Evolutionary conservation across 1,139 yeast species (phyloP).

Genomic region (Candida smagusa): DNA sequence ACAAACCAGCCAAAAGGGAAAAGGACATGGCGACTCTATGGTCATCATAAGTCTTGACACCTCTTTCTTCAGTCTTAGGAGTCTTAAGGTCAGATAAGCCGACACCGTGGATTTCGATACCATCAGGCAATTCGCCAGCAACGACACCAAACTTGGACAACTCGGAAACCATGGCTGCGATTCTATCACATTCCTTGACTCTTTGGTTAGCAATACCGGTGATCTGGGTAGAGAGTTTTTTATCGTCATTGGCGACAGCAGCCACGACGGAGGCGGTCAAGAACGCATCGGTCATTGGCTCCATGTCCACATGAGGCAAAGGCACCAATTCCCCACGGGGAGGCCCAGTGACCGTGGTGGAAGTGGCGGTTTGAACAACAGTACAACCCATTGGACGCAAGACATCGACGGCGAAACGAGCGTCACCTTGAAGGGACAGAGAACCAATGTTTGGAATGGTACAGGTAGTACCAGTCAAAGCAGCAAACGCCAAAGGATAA

Average conservation of each 20-base stretch:
- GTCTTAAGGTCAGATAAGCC: slow-evolving; percentile 42
- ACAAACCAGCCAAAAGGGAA: slow-evolving; percentile 70
- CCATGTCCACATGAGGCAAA: slow-evolving; percentile 84
- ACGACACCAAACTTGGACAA: slow-evolving; percentile 85
- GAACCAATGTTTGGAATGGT: slow-evolving; percentile 94
- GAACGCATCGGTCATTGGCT: slow-evolving; percentile 99
- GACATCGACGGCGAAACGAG: slow-evolving; percentile 92
- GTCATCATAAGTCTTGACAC: slow-evolving; percentile 83
- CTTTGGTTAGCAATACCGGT: slow-evolving; percentile 97
- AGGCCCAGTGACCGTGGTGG: slow-evolving; percentile 94
- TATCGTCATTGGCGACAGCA: slow-evolving; percentile 63
- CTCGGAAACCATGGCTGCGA: slow-evolving; percentile 89
- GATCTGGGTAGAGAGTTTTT: slow-evolving; percentile 61
- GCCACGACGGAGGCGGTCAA: slow-evolving; percentile 96
- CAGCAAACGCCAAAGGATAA: slow-evolving; percentile 96
- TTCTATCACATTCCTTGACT: slow-evolving; percentile 95
- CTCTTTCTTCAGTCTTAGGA: slow-evolving; percentile 45
- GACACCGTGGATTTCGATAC: slow-evolving; percentile 80
- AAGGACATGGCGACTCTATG: slow-evolving; percentile 99
- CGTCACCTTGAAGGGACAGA: slow-evolving; percentile 93
- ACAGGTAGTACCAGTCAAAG: slow-evolving; percentile 91
- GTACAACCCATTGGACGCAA: slow-evolving; percentile 92
- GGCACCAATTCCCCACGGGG: slow-evolving; percentile 66
- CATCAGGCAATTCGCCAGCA: slow-evolving; percentile 86
- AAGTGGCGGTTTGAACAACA: slow-evolving; percentile 75